These are phyloP conservation scores for Desmodesmus armatus DNA, from an alignment of 139 green algal genomes.

Conservation along the genomic window DNA sequence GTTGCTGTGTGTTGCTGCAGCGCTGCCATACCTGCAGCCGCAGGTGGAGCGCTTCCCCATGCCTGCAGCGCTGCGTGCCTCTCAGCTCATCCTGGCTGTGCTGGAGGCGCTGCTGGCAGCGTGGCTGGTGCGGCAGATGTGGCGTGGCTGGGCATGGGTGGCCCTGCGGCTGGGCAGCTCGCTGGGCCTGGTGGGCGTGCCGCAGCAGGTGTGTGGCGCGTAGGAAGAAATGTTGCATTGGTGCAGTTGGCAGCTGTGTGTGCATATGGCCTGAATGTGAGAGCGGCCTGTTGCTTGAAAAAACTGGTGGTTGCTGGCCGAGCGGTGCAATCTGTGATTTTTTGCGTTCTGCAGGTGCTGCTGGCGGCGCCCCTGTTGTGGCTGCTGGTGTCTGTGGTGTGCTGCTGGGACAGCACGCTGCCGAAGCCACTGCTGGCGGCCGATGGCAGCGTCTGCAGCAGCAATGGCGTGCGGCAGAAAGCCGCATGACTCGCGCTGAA, in stretches of 20 bases:
- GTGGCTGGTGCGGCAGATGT: not conserved
- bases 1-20: too few relatives aligned
- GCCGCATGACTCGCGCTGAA: slow-evolving; percentile 10
- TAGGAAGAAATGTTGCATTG: too few relatives aligned
- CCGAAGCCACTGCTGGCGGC: slow-evolving; percentile 29
- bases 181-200: not conserved
- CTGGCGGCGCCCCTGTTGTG: not conserved
- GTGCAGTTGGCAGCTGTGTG: too few relatives aligned
- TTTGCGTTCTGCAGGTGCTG: slow-evolving; percentile 23
- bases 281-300: too few relatives aligned
- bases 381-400: slow-evolving; percentile 32
- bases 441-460: slow-evolving; percentile 4
- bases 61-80: slow-evolving; percentile 5
- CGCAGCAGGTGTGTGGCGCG: not conserved
- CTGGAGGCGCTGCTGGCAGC: slow-evolving; percentile 20
- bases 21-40: slow-evolving; percentile 3
- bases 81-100: slow-evolving; percentile 46
- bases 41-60: slow-evolving; percentile 43
- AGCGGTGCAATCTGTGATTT: too few relatives aligned
- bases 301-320: too few relatives aligned
- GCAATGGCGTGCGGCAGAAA: slow-evolving; percentile 14
- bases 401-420: slow-evolving; percentile 40
- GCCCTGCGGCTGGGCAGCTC: not conserved
- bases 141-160: not conserved
- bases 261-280: too few relatives aligned